phyloP scores from a whole-genome alignment of 331 rosid species.

The Prunus yedoensis region DNA sequence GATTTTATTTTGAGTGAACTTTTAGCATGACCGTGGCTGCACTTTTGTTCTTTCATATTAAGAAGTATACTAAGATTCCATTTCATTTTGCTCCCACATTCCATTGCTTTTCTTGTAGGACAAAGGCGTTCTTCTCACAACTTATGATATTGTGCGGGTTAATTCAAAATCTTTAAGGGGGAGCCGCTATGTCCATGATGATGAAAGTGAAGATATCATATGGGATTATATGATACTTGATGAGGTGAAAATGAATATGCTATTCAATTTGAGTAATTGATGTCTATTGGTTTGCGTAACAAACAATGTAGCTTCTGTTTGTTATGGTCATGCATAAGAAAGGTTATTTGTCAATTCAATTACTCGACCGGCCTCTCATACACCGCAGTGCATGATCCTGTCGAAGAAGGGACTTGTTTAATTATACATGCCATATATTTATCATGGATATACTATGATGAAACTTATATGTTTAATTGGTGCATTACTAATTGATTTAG shows the following conservation, averaged over 20 bases:
- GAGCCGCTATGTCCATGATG: conserved; percentile 35
- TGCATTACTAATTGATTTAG: neutral
- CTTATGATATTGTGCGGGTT: conserved; percentile 89
- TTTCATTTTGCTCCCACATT: neutral
- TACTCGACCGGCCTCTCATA: neutral
- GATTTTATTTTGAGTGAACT: neutral
- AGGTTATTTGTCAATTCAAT: neutral
- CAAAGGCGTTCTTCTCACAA: conserved; percentile 91
- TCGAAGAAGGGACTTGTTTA: neutral
- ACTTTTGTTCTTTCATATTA: neutral
- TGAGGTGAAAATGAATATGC: conserved; percentile 52
- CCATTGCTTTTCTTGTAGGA: conserved; percentile 44
- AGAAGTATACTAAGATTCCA: neutral
- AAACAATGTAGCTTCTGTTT: neutral
- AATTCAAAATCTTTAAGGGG: conserved; percentile 72
- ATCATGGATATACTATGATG: neutral
- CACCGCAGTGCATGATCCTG: neutral
- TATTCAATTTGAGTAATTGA: neutral
- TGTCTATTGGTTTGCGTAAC: neutral
- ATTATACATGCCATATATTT: neutral
- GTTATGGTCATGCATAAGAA: neutral
- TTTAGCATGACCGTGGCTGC: neutral
- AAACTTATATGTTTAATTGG: neutral
- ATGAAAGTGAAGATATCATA: conserved; percentile 57
- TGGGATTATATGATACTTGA: conserved; percentile 99